Percentiles rank a stretch among this genome's conserved stretches.
Evolutionary conservation across 768 basidiomycete genomes (phyloP).

Genomic region (Cyclocybe cylindracea): DNA sequence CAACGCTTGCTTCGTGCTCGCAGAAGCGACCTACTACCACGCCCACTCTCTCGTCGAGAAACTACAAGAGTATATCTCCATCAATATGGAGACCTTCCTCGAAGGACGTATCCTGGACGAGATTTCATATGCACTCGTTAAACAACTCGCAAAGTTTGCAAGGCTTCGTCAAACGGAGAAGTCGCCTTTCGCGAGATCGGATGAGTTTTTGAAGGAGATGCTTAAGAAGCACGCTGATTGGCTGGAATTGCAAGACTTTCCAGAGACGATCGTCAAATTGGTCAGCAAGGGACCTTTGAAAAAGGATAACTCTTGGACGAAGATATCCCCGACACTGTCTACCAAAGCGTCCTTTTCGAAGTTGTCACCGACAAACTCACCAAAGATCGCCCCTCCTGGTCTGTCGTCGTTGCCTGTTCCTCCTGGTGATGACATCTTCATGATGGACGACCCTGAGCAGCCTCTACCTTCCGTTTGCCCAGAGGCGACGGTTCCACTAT

Average conservation of each 20-base stretch:
- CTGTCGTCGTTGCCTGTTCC: slow-evolving; percentile 1
- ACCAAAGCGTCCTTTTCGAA: slow-evolving; percentile 4
- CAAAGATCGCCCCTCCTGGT: no score
- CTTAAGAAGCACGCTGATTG: slow-evolving; percentile 69
- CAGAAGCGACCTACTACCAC: slow-evolving; percentile 80
- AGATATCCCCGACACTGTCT: slow-evolving; percentile 19
- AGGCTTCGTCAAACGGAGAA: slow-evolving; percentile 61
- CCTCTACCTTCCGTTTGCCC: slow-evolving; percentile 26
- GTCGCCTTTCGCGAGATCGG: slow-evolving; percentile 64
- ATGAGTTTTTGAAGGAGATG: slow-evolving; percentile 49
- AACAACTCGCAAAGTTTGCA: slow-evolving; percentile 63
- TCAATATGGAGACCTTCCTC: slow-evolving; percentile 85
- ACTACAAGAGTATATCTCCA: slow-evolving; percentile 76
- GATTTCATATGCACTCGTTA: slow-evolving; percentile 62
- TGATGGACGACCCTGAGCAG: slow-evolving; percentile 77
- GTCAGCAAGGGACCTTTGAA: slow-evolving; percentile 10
- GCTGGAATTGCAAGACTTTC: slow-evolving; percentile 71
- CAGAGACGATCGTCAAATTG: slow-evolving; percentile 47
- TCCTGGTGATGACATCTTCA: slow-evolving; percentile 72
- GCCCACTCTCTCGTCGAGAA: slow-evolving; percentile 66
- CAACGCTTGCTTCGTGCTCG: slow-evolving; percentile 80
- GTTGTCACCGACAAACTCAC: no score
- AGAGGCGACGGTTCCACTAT: slow-evolving; percentile 27
- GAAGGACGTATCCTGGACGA: slow-evolving; percentile 82
- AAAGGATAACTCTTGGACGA: slow-evolving; percentile 13